These are phyloP conservation scores for Flaveria robusta DNA, from an alignment of 129 eudicot species.

Conservation along the genomic window DNA sequence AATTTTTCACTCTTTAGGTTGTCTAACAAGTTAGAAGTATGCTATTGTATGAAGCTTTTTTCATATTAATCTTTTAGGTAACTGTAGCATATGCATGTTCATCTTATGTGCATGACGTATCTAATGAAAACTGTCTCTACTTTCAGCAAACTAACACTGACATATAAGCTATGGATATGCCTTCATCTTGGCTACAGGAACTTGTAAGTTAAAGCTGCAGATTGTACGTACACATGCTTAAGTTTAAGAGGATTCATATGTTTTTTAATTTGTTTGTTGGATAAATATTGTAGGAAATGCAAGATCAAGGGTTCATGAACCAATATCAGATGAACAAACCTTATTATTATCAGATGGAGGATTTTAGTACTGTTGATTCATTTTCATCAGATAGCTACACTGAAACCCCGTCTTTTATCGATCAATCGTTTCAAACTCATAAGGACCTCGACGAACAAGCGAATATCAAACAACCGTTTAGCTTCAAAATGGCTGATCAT, in stretches of 20 bases:
- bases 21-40: neutral
- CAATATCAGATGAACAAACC: constrained; percentile 44
- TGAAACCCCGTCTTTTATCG: constrained; percentile 32
- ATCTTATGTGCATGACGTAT: neutral
- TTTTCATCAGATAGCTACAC: constrained; percentile 45
- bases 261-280: constrained; percentile 12
- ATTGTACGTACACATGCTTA: neutral
- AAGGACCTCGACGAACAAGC: constrained; percentile 22
- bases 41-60: too few relatives aligned
- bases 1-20: neutral
- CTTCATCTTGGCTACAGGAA: constrained; percentile 37
- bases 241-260: neutral
- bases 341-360: constrained; percentile 38
- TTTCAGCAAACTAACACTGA: constrained; percentile 20
- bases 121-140: constrained; percentile 7
- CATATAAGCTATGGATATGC: constrained; percentile 24
- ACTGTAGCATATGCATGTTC: neutral
- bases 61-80: neutral
- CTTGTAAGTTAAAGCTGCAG: constrained; percentile 23
- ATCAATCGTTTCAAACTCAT: constrained; percentile 41
- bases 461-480: constrained; percentile 13
- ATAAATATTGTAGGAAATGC: constrained; percentile 7
- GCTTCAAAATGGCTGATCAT: constrained; percentile 19
- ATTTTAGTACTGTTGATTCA: constrained; percentile 37
- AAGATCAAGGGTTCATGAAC: constrained; percentile 43